Conservation (phyloP, 768 basidiomycete species). For the Boletus insuetus region DNA sequence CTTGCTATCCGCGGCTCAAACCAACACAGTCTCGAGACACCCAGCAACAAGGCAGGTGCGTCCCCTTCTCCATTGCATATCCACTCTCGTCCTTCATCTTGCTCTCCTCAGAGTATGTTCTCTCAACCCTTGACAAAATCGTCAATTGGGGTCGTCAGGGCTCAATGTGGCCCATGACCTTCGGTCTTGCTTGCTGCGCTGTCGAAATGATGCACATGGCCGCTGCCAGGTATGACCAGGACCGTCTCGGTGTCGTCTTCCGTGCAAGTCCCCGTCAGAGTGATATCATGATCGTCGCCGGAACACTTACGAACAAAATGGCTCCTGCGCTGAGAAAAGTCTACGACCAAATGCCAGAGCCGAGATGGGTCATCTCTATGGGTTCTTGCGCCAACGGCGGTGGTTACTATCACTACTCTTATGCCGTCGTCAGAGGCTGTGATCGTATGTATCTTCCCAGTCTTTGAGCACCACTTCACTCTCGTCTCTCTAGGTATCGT, state of each 20-base stretch:
- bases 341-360: conserved; percentile 99
- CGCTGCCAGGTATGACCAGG: conserved; percentile 97
- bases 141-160: conserved; percentile 97
- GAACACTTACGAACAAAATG: conserved; percentile 99
- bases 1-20: conserved; percentile 79
- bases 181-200: conserved; percentile 97
- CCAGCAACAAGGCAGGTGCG: conserved; percentile 85
- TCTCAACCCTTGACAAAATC: conserved; percentile 94
- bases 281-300: conserved; percentile 99
- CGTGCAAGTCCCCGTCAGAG: conserved; percentile 98
- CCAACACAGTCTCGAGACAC: conserved; percentile 83
- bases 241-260: conserved; percentile 95
- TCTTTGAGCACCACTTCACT: conserved; percentile 9
- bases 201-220: conserved; percentile 99
- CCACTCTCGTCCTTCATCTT: neutral
- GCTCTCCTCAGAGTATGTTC: conserved; percentile 75
- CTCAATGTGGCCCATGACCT: conserved; percentile 99
- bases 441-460: conserved; percentile 64
- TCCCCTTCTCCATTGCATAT: conserved; percentile 1
- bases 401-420: conserved; percentile 97
- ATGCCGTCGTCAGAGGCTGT: conserved; percentile 97
- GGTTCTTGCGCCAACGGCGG: conserved; percentile 99
- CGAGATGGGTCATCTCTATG: conserved; percentile 99
- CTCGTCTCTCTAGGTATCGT: conserved; percentile 68
- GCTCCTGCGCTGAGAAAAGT: conserved; percentile 96